Evolutionary conservation across 2,329 filamentous ascomycete species (phyloP).

Genomic region (Alternaria rosae): DNA sequence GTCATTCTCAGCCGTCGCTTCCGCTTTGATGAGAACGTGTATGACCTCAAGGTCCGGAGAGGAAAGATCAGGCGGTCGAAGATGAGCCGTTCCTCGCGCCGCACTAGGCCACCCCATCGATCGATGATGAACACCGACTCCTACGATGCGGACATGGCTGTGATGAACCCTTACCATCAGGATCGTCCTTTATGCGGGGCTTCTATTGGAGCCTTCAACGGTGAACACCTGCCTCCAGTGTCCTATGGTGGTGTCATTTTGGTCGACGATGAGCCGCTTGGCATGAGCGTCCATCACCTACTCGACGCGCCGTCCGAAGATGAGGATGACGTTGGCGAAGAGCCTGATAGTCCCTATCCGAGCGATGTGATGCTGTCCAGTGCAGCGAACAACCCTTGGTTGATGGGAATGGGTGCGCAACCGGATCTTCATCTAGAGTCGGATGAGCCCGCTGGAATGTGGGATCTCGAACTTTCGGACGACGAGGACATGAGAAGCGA

Average conservation of each 20-base stretch:
- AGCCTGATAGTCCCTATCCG: constrained; percentile 36
- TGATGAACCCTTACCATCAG: constrained; percentile 78
- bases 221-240: constrained; percentile 86
- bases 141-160: constrained; percentile 49
- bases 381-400: constrained; percentile 48
- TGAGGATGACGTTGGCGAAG: constrained; percentile 55
- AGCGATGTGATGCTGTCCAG: constrained; percentile 53
- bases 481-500: constrained; percentile 55
- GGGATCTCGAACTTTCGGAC: constrained; percentile 62
- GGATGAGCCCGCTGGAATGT: constrained; percentile 38
- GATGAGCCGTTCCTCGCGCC: constrained; percentile 48
- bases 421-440: constrained; percentile 42
- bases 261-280: constrained; percentile 83
- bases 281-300: constrained; percentile 98
- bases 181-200: constrained; percentile 81
- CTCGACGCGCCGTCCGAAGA: constrained; percentile 71
- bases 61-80: constrained; percentile 72
- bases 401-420: constrained; percentile 48
- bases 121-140: constrained; percentile 50
- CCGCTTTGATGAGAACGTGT: constrained; percentile 70
- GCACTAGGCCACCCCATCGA: constrained; percentile 45
- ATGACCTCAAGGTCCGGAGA: constrained; percentile 74
- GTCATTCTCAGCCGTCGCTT: constrained; percentile 74
- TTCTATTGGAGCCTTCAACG: constrained; percentile 89
- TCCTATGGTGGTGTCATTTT: constrained; percentile 88